phyloP scores from a whole-genome alignment of 192 early-diverging fungal species.

The Backusella macrospora region DNA sequence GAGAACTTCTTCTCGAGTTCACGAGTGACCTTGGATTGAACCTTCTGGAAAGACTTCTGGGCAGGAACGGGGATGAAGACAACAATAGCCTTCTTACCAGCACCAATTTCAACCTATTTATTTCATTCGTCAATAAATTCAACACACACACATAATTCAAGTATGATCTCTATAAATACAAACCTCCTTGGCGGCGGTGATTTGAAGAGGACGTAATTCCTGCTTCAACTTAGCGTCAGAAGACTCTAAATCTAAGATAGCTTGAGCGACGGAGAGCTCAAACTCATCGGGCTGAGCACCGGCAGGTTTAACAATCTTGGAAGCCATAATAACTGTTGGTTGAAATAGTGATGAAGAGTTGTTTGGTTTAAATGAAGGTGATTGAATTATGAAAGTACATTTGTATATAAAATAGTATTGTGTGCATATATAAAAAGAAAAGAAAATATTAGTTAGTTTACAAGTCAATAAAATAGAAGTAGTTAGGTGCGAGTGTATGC shows the following conservation, averaged over 20 bases:
- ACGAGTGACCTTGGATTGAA: constrained; percentile 91
- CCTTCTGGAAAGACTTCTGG: constrained; percentile 95
- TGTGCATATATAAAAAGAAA: not conserved
- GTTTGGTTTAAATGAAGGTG: not conserved
- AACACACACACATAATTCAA: not conserved
- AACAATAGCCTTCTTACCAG: constrained; percentile 94
- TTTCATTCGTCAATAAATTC: not conserved
- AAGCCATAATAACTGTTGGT: constrained; percentile 20
- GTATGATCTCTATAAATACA: not conserved
- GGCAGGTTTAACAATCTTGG: constrained; percentile 43
- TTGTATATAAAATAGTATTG: not conserved
- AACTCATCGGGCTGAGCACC: constrained; percentile 67
- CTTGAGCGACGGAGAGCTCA: constrained; percentile 93
- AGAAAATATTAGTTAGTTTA: not conserved
- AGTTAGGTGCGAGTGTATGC: too few relatives aligned
- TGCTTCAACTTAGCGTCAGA: constrained; percentile 97
- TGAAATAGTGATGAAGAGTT: not conserved
- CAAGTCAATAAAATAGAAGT: not conserved
- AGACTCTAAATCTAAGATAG: constrained; percentile 92
- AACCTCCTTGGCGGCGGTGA: constrained; percentile 94
- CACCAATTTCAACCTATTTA: constrained; percentile 81
- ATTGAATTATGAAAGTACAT: not conserved
- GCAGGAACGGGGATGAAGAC: constrained; percentile 96
- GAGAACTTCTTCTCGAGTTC: constrained; percentile 99
- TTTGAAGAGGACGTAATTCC: constrained; percentile 95